Evolutionary conservation across 2,329 filamentous ascomycete species (phyloP).

Genomic region (Diaporthe velutina): DNA sequence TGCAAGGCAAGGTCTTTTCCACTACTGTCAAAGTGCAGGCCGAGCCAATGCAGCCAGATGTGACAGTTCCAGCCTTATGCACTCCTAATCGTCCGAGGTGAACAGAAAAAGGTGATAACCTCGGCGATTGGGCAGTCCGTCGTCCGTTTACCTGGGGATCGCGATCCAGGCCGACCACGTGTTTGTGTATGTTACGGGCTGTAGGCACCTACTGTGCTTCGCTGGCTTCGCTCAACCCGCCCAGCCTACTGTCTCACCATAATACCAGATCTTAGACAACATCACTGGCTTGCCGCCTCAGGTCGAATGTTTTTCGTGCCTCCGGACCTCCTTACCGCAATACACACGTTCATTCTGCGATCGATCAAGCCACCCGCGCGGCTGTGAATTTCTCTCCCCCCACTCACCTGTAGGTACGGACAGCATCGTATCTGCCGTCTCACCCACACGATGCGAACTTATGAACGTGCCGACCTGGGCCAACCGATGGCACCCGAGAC

Average conservation of each 20-base stretch:
- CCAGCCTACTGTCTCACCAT: not conserved
- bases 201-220: not conserved
- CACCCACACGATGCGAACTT: not conserved
- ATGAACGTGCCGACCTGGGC: not conserved
- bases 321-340: too few relatives aligned
- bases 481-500: too few relatives aligned
- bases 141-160: not conserved
- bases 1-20: not conserved
- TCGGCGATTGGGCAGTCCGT: not conserved
- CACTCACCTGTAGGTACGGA: not conserved
- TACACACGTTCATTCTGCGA: not conserved
- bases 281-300: not conserved
- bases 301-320: not conserved
- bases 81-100: not conserved
- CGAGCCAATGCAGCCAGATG: not conserved
- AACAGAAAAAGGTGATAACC: not conserved
- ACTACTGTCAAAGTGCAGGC: not conserved
- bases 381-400: not conserved
- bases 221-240: not conserved
- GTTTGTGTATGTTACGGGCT: not conserved
- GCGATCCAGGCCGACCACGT: not conserved
- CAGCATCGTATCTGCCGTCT: too few relatives aligned
- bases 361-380: not conserved
- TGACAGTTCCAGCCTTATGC: slow-evolving; percentile 12
- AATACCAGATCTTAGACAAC: not conserved